A percentile compares a stretch with the other conserved stretches of the same genome.
phyloP scores from a whole-genome alignment of 2,329 filamentous ascomycete species.

The Zopfia rhizophila region DNA sequence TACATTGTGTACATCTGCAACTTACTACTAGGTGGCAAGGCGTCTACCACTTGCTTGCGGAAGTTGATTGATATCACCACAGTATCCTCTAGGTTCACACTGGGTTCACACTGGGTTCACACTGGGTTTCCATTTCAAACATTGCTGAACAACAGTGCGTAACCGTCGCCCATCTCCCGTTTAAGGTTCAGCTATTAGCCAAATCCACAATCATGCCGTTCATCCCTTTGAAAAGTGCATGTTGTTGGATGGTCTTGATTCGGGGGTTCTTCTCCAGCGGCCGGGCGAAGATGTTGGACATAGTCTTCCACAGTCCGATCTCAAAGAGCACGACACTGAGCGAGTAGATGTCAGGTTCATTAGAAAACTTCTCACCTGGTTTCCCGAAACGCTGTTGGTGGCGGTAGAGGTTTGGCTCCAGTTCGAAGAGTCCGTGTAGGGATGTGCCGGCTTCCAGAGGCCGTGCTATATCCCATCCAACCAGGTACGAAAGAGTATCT shows the following conservation, averaged over 20 bases:
- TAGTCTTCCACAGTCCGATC: conserved; percentile 58
- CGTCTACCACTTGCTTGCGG: no score
- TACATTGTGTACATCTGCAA: no score
- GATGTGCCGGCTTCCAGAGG: conserved; percentile 5
- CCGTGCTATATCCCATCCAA: conserved; percentile 26
- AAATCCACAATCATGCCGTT: conserved; percentile 21
- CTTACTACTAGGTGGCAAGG: no score
- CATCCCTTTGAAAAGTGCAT: conserved; percentile 18
- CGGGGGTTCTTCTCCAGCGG: conserved; percentile 19
- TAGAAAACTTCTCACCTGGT: conserved; percentile 53
- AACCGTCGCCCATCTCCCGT: conserved; percentile 27
- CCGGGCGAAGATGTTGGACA: conserved; percentile 17
- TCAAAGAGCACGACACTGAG: conserved; percentile 65
- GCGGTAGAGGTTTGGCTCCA: conserved; percentile 58
- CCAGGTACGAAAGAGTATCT: conserved; percentile 20
- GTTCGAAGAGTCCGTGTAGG: conserved; percentile 7
- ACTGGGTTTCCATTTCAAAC: conserved; percentile 24
- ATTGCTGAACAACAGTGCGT: conserved; percentile 21
- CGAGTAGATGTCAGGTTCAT: conserved; percentile 67
- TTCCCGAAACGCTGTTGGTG: conserved; percentile 61
- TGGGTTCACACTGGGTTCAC: no score
- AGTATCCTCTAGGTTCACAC: no score
- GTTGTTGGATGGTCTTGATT: conserved; percentile 18
- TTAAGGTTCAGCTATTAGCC: conserved; percentile 23
- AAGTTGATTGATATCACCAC: no score